Evolutionary conservation across 2,329 filamentous ascomycete genomes (phyloP).

Genomic region (Byssoonygena ceratinophila): DNA sequence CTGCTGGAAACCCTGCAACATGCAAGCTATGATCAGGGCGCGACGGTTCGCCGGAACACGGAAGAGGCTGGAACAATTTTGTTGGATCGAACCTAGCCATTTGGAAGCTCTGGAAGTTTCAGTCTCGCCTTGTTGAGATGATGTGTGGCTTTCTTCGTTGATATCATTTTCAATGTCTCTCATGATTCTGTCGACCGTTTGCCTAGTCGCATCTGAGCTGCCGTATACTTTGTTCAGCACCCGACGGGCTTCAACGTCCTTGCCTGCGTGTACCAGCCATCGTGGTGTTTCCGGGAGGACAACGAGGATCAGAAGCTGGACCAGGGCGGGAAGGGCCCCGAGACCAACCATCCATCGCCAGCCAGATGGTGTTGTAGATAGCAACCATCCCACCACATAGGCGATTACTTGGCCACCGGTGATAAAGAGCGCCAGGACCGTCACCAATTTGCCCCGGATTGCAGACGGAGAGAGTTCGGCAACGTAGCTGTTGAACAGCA

Average conservation of each 20-base stretch:
- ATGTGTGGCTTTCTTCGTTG: slow-evolving; percentile 51
- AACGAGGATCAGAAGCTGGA: slow-evolving; percentile 59
- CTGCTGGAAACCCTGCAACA: slow-evolving; percentile 79
- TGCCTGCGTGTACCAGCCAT: slow-evolving; percentile 66
- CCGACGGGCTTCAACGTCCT: slow-evolving; percentile 49
- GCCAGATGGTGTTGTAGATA: slow-evolving; percentile 51
- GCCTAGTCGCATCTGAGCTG: slow-evolving; percentile 32
- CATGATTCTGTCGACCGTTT: slow-evolving; percentile 50
- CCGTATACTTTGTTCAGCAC: slow-evolving; percentile 59
- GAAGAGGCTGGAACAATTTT: slow-evolving; percentile 23
- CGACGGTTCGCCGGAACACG: slow-evolving; percentile 45
- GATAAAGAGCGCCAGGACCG: slow-evolving; percentile 70
- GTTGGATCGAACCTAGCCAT: slow-evolving; percentile 2
- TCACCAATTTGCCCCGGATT: slow-evolving; percentile 68
- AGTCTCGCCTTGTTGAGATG: slow-evolving; percentile 20
- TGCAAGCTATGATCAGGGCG: slow-evolving; percentile 72
- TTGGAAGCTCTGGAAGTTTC: not conserved
- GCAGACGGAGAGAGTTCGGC: slow-evolving; percentile 70
- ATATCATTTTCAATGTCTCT: slow-evolving; percentile 64
- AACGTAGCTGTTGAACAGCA: slow-evolving; percentile 51
- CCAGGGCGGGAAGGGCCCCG: slow-evolving; percentile 61
- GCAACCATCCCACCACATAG: slow-evolving; percentile 70
- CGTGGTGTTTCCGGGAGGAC: slow-evolving; percentile 80
- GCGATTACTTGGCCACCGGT: slow-evolving; percentile 82
- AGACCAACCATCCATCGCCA: slow-evolving; percentile 92